Conservation (phyloP, 1,284 basidiomycete genomes). For the Vanrija humicola region DNA sequence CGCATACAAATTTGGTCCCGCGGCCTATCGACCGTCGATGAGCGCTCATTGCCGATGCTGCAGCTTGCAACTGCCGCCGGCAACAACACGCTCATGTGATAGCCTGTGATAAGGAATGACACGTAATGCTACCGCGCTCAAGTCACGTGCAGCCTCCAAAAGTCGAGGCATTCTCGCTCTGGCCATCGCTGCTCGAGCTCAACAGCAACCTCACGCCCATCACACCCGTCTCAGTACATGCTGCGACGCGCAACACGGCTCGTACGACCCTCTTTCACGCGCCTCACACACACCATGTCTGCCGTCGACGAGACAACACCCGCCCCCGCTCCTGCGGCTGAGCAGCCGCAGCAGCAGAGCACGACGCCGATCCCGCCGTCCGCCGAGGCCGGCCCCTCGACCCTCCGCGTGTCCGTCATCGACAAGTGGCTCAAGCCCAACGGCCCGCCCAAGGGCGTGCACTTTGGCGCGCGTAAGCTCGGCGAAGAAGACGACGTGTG, state of each 20-base stretch:
- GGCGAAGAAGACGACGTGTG: conserved; percentile 43
- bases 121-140: background rate
- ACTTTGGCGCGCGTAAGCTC: conserved; percentile 44
- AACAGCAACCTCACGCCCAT: background rate
- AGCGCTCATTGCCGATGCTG: too few species aligned
- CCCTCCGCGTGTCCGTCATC: conserved; percentile 24
- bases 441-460: conserved; percentile 42
- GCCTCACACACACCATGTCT: background rate
- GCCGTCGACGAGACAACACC: background rate
- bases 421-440: conserved; percentile 45
- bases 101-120: too few species aligned
- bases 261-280: background rate
- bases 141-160: background rate
- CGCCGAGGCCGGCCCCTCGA: conserved; percentile 19
- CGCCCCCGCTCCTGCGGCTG: background rate
- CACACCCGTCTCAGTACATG: background rate
- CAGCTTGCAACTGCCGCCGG: too few species aligned
- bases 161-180: background rate
- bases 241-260: too few species aligned
- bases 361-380: conserved; percentile 3
- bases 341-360: background rate
- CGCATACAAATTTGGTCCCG: too few species aligned
- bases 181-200: background rate
- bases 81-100: too few species aligned
- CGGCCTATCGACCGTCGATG: too few species aligned